Evolutionary conservation across 2,329 filamentous ascomycete species (phyloP).

Genomic region (Leptodontidium sp.): DNA sequence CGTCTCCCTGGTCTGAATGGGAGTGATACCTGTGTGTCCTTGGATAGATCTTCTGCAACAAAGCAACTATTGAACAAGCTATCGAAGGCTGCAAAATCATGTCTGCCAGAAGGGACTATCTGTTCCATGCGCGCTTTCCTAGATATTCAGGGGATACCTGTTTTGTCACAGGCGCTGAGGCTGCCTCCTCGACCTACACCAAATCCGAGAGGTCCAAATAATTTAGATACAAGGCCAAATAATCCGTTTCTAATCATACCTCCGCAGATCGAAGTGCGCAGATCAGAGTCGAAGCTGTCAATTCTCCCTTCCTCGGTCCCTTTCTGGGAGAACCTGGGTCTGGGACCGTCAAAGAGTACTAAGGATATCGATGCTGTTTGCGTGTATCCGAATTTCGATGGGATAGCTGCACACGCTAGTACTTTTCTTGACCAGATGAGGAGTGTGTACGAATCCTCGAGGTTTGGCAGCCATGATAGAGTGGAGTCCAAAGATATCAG

Average conservation of each 20-base stretch:
- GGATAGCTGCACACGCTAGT: constrained; percentile 66
- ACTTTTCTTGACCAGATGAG: constrained; percentile 74
- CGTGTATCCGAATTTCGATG: constrained; percentile 72
- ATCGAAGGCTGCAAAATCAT: constrained; percentile 54
- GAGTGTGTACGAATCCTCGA: constrained; percentile 76
- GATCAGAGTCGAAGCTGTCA: constrained; percentile 74
- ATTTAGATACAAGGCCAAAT: constrained; percentile 51
- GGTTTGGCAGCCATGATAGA: constrained; percentile 70
- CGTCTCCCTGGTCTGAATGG: constrained; percentile 39
- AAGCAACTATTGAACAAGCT: constrained; percentile 51
- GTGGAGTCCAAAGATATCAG: constrained; percentile 50
- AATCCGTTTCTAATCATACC: constrained; percentile 69
- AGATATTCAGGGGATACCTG: constrained; percentile 65
- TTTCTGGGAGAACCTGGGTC: constrained; percentile 84
- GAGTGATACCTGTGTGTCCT: constrained; percentile 16
- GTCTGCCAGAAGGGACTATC: constrained; percentile 52
- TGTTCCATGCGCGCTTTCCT: constrained; percentile 59
- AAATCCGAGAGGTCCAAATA: constrained; percentile 36
- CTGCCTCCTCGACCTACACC: constrained; percentile 48
- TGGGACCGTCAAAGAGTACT: constrained; percentile 73
- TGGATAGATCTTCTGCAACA: constrained; percentile 39
- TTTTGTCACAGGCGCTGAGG: constrained; percentile 60
- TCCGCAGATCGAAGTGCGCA: constrained; percentile 76
- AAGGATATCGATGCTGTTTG: constrained; percentile 78
- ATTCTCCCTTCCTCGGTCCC: constrained; percentile 76